Percentiles rank a stretch among this genome's conserved stretches.
Evolutionary conservation across 2,329 filamentous ascomycete species (phyloP).

Genomic region (Fusarium heterosporum): DNA sequence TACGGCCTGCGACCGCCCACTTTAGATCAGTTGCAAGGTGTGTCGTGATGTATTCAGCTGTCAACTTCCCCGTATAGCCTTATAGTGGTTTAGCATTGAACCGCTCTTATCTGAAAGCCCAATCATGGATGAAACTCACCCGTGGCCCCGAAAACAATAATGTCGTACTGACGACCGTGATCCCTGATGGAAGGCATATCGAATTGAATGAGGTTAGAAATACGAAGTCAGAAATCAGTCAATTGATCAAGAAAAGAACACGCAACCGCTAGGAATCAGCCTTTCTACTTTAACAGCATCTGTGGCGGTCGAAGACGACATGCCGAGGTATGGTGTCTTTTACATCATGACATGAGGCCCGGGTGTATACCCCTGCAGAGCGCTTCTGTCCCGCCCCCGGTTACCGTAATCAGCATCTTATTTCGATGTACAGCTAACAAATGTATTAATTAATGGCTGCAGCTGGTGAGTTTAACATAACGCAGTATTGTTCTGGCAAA

Average conservation of each 20-base stretch:
- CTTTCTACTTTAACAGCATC: background rate
- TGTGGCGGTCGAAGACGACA: background rate
- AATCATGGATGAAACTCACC: constrained; percentile 54
- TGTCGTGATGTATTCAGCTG: constrained; percentile 78
- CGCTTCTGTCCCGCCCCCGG: background rate
- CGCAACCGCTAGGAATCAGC: background rate
- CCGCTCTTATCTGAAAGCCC: background rate
- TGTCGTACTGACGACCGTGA: constrained; percentile 66
- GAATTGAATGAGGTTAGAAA: constrained; percentile 1
- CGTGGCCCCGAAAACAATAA: constrained; percentile 69
- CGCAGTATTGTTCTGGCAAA: background rate
- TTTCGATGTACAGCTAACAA: constrained; percentile 1
- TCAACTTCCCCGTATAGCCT: constrained; percentile 86
- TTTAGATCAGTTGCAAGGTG: constrained; percentile 79
- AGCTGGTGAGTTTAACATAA: background rate
- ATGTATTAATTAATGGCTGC: background rate
- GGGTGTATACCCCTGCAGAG: constrained; percentile 10
- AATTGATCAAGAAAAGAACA: background rate
- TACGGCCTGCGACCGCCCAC: constrained; percentile 90
- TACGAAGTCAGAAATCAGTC: background rate
- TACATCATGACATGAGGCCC: constrained; percentile 18
- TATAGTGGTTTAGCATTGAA: constrained; percentile 22
- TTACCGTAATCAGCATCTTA: constrained; percentile 33
- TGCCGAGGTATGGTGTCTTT: constrained; percentile 19
- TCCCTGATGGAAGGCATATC: constrained; percentile 60